Conservation (phyloP, 768 basidiomycete genomes). For the Lanmaoa rubissima region DNA sequence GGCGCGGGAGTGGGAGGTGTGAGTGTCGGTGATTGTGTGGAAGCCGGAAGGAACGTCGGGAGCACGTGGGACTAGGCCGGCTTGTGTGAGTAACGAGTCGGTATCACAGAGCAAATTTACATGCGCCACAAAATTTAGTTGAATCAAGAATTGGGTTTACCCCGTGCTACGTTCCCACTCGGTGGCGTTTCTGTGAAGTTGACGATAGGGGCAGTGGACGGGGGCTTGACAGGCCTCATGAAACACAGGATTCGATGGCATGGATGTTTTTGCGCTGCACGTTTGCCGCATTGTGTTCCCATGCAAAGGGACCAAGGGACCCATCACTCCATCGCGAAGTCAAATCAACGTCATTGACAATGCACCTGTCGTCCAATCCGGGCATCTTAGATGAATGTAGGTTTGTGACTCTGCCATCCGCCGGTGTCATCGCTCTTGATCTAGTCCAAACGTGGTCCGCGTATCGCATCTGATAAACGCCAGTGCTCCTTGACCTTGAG, state of each 20-base stretch:
- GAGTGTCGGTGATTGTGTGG: constrained; percentile 83
- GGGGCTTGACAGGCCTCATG: constrained; percentile 9
- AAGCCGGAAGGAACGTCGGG: constrained; percentile 63
- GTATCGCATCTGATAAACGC: not conserved
- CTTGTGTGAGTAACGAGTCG: constrained; percentile 14
- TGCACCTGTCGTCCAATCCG: constrained; percentile 1
- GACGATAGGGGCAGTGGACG: constrained; percentile 9
- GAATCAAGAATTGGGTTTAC: constrained; percentile 3
- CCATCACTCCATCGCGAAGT: constrained; percentile 18
- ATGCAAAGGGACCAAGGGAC: constrained; percentile 7
- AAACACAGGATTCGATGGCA: constrained; percentile 20
- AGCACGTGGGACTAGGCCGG: constrained; percentile 35
- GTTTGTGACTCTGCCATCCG: not conserved
- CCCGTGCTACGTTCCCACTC: not conserved
- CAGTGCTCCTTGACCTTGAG: not conserved
- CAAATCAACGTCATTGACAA: constrained; percentile 20
- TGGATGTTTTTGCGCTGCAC: constrained; percentile 11
- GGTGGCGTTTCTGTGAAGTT: constrained; percentile 13
- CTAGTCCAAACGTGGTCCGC: not conserved
- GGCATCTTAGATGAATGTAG: not conserved
- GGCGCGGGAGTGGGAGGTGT: constrained; percentile 89
- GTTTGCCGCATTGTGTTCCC: constrained; percentile 27
- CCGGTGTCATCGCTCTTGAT: not conserved
- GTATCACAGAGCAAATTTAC: constrained; percentile 13
- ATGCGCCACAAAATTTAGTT: constrained; percentile 8